phyloP scores from a whole-genome alignment of 2,329 filamentous ascomycete genomes.

The Thielaviopsis ethacetica region DNA sequence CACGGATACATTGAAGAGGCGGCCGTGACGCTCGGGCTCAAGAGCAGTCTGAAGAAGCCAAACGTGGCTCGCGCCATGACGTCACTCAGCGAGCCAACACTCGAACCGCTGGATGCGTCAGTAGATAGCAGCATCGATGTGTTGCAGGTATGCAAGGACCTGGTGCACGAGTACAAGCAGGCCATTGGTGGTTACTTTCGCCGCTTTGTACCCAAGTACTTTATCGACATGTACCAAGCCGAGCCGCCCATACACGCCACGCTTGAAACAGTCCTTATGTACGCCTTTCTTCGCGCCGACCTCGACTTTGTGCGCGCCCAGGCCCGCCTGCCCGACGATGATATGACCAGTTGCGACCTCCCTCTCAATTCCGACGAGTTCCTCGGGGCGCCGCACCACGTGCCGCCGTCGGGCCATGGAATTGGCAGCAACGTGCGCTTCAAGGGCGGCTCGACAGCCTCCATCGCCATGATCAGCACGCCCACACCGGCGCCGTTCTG shows the following conservation, averaged over 20 bases:
- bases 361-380: constrained; percentile 78
- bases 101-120: neutral
- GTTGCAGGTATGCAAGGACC: constrained; percentile 48
- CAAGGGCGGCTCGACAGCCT: constrained; percentile 86
- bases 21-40: constrained; percentile 57
- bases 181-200: constrained; percentile 90
- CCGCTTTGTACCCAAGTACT: constrained; percentile 71
- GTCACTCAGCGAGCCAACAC: neutral
- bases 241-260: constrained; percentile 11
- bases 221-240: constrained; percentile 24
- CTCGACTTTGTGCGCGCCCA: constrained; percentile 88
- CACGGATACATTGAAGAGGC: constrained; percentile 81
- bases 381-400: constrained; percentile 42
- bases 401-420: constrained; percentile 36
- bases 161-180: constrained; percentile 64
- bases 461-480: constrained; percentile 77
- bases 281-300: constrained; percentile 86
- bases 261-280: constrained; percentile 46
- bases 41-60: constrained; percentile 34
- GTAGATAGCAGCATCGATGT: constrained; percentile 15
- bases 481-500: constrained; percentile 86
- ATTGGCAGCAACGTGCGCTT: constrained; percentile 69
- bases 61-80: neutral
- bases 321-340: constrained; percentile 62
- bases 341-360: constrained; percentile 52